Evolutionary conservation across 148 eudicot species (phyloP), one percentile per base, ranked within the genome.

Genomic region (Rhododendron vialii): DNA sequence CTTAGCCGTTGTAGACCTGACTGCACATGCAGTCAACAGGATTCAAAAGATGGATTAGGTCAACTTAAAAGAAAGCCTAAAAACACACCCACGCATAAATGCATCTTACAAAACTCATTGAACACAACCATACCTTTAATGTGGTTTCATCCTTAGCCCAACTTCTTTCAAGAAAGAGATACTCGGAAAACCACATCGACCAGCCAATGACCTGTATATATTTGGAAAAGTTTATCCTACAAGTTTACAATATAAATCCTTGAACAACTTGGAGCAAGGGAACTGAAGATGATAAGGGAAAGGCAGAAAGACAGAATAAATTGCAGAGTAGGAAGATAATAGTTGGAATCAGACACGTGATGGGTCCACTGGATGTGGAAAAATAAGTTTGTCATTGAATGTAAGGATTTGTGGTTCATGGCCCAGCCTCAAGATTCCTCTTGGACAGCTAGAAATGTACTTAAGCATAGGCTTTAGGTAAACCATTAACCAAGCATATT

Each of bases 121-220:
- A 43, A 17, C 15, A 35, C 38, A 84, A 28, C 43, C 48, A 86
- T 91, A 96, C 98, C 94, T 91, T 93, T 82, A 96, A 88, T 28
- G 93, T 96, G 83, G 51, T 88, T 91, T 94, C 98, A 87, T 96
- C 98, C 90, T 91, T 92, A 8, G 92, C 94, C 98, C 98, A 96
- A 83, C 87, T 92, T 91, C 98, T 93, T 91, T 96, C 96, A 77
- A 96, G 95, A 91, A 96, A 93, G 48, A 96, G 89, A 82, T 93
- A 96, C 88, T 94, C 98, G n/a, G 98, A 93, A 89, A 96, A 96
- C 98, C 98, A 96, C 95, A 93, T 93, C 4, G 98, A 93, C 98
- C 98, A 94, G 48, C 98, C 98, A 80, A 96, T 93, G 57, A 96
- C 98, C 98, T 96, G 92, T 86, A 91, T 57, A 35, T 14, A 75